Percentiles rank a stretch among this genome's conserved stretches.
These are phyloP conservation scores for Plasmodium fragile DNA, from an alignment of 169 alveolate genomes.

Conservation along the genomic window DNA sequence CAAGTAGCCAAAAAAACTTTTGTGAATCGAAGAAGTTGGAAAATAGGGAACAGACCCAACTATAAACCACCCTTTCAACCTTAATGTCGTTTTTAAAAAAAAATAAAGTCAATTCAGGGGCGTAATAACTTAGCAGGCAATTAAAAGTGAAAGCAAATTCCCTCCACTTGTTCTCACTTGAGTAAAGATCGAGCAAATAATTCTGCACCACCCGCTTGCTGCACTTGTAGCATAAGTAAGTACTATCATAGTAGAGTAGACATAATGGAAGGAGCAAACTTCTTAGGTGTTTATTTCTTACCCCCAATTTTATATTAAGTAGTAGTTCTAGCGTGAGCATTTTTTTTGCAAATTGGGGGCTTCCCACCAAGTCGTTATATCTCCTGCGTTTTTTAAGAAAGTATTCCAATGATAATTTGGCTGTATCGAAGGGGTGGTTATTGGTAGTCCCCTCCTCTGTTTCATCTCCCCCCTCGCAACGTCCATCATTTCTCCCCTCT, in stretches of 20 bases:
- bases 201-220: conserved; percentile 22
- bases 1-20: conserved; percentile 19
- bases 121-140: conserved; percentile 38
- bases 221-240: conserved; percentile 49
- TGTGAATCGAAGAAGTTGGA: conserved; percentile 42
- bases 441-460: background rate
- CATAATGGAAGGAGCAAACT: conserved; percentile 29
- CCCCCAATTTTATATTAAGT: conserved; percentile 12
- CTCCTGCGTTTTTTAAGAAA: background rate
- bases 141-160: conserved; percentile 34
- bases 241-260: conserved; percentile 34
- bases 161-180: background rate
- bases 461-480: background rate
- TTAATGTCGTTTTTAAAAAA: conserved; percentile 59
- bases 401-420: background rate
- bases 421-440: background rate
- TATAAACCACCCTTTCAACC: conserved; percentile 1
- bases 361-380: conserved; percentile 38
- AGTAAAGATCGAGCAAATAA: conserved; percentile 29
- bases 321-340: background rate
- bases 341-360: conserved; percentile 14
- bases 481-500: background rate
- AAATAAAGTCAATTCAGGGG: conserved; percentile 30
- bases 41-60: conserved; percentile 63
- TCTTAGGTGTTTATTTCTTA: conserved; percentile 21